phyloP scores from a whole-genome alignment of 495 filamentous ascomycete genomes.

The Annulohypoxylon stygium region DNA sequence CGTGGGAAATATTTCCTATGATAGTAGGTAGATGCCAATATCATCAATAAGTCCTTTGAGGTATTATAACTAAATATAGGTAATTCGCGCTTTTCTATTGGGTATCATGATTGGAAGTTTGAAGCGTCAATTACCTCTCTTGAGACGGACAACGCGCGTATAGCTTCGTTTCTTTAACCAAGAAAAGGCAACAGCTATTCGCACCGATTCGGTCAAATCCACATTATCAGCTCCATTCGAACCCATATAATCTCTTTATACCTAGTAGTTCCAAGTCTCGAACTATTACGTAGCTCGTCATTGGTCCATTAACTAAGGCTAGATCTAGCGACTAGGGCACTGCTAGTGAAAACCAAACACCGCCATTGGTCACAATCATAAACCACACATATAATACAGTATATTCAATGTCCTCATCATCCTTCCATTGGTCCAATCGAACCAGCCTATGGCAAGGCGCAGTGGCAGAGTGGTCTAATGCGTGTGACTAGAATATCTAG shows the following conservation, averaged over 20 bases:
- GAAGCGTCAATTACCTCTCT: not conserved
- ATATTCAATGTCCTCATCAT: not conserved
- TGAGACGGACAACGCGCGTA: not conserved
- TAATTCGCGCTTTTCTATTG: not conserved
- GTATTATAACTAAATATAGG: constrained; percentile 7
- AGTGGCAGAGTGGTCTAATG: constrained; percentile 9
- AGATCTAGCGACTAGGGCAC: not conserved
- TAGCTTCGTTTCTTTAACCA: not conserved
- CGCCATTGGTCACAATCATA: not conserved
- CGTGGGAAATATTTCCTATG: constrained; percentile 16
- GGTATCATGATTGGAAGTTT: not conserved
- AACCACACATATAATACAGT: not conserved
- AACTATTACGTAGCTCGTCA: not conserved
- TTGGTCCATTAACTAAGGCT: constrained; percentile 1
- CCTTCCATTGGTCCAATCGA: not conserved
- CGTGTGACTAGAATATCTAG: constrained; percentile 9
- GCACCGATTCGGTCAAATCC: not conserved
- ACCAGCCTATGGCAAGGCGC: not conserved
- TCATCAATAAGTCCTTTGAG: constrained; percentile 15
- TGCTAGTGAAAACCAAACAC: not conserved
- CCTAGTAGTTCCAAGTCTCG: not conserved
- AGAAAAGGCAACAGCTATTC: not conserved
- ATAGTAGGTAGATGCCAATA: constrained; percentile 23
- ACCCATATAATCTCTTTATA: not conserved
- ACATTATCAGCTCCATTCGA: constrained; percentile 1